A percentile compares a stretch with the other conserved stretches of the same genome.
These are phyloP conservation scores for Aspergillus mulundensis DNA, from an alignment of 495 filamentous ascomycete species.

Conservation along the genomic window DNA sequence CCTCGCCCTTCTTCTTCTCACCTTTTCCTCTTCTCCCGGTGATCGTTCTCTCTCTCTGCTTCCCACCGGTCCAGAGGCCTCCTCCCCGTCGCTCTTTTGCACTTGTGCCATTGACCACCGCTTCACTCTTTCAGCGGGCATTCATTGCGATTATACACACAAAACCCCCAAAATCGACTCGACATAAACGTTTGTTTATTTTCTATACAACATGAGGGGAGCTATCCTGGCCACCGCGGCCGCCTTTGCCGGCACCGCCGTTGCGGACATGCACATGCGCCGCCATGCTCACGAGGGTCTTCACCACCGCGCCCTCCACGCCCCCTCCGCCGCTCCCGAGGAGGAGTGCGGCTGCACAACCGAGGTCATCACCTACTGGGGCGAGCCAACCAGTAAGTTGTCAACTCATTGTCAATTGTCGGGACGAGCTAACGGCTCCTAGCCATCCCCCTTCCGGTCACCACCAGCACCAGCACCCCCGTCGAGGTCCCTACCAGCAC, in stretches of 20 bases:
- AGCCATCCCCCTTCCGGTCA: neutral
- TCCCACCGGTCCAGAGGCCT: constrained; percentile 45
- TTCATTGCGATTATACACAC: constrained; percentile 51
- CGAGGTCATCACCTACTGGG: constrained; percentile 57
- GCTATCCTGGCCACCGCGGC: constrained; percentile 62
- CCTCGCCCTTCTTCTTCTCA: constrained; percentile 31
- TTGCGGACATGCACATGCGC: constrained; percentile 54
- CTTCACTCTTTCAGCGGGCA: constrained; percentile 98
- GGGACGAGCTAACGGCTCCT: too few species aligned
- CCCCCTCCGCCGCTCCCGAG: constrained; percentile 20
- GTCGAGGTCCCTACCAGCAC: constrained; percentile 19
- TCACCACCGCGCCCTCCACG: constrained; percentile 43
- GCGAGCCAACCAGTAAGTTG: constrained; percentile 55
- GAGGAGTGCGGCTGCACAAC: constrained; percentile 67
- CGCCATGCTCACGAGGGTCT: constrained; percentile 57
- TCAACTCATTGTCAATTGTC: neutral
- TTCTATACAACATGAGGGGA: constrained; percentile 61
- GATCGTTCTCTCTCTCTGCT: constrained; percentile 39
- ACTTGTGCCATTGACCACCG: constrained; percentile 55
- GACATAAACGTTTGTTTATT: constrained; percentile 11
- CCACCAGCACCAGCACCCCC: neutral
- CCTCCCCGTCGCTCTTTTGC: constrained; percentile 36
- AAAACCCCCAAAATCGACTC: neutral
- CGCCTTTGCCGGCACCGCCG: constrained; percentile 59
- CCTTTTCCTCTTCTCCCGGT: constrained; percentile 22